phyloP scores from a whole-genome alignment of 495 filamentous ascomycete species.

The Penicillium odoratum region DNA sequence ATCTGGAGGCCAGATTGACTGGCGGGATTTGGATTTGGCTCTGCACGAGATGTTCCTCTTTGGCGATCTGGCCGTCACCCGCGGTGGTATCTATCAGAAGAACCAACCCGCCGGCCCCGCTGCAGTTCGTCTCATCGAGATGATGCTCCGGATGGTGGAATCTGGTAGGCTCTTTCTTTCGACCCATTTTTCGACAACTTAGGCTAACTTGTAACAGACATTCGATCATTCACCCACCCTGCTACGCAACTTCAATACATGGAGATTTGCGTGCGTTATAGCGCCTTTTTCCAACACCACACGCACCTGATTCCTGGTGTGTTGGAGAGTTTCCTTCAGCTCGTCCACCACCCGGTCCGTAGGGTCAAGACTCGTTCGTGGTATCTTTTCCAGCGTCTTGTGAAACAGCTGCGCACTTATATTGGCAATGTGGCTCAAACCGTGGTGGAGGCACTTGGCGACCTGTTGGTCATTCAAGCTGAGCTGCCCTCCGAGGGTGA shows the following conservation, averaged over 20 bases:
- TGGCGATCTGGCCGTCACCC: constrained; percentile 84
- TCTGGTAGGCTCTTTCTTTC: constrained; percentile 49
- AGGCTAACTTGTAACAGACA: constrained; percentile 48
- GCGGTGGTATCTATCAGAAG: constrained; percentile 80
- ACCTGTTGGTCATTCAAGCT: constrained; percentile 86
- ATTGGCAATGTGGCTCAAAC: constrained; percentile 87
- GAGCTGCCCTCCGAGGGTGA: constrained; percentile 74
- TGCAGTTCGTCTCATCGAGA: constrained; percentile 73
- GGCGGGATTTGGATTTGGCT: constrained; percentile 95
- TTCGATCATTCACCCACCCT: constrained; percentile 83
- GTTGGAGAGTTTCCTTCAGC: constrained; percentile 87
- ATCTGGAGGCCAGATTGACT: constrained; percentile 73
- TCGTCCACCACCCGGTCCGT: constrained; percentile 82
- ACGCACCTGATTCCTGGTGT: constrained; percentile 75
- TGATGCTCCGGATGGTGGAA: constrained; percentile 94
- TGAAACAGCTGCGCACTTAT: constrained; percentile 80
- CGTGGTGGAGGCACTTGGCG: constrained; percentile 83
- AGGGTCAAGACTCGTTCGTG: constrained; percentile 87
- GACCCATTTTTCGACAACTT: constrained; percentile 11
- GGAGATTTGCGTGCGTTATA: constrained; percentile 95
- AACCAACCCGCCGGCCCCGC: constrained; percentile 71
- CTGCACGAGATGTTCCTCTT: constrained; percentile 96
- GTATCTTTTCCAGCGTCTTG: constrained; percentile 92
- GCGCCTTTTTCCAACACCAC: constrained; percentile 86
- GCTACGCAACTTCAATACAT: constrained; percentile 94